These are phyloP conservation scores for Pueraria montana DNA, from an alignment of 306 rosid species.

Conservation along the genomic window DNA sequence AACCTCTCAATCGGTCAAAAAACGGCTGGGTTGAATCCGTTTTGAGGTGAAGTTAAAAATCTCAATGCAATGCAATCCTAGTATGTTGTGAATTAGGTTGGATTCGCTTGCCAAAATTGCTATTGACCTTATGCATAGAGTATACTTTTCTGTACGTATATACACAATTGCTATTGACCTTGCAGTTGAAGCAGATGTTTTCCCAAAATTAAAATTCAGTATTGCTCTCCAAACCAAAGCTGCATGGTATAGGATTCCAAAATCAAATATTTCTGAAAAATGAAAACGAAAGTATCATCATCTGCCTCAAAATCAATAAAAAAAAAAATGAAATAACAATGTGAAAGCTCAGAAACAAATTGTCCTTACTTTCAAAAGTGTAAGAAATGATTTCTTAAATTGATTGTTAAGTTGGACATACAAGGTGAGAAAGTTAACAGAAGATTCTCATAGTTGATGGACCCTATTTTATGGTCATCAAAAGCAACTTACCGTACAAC, in stretches of 20 bases:
- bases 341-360: constrained; percentile 18
- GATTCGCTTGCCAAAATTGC: too few relatives aligned
- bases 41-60: too few relatives aligned
- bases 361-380: neutral
- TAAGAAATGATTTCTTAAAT: constrained; percentile 14
- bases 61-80: too few relatives aligned
- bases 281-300: constrained; percentile 9
- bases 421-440: constrained; percentile 30
- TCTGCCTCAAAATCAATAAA: constrained; percentile 29
- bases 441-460: constrained; percentile 29
- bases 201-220: neutral
- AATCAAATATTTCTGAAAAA: constrained; percentile 35
- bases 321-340: neutral
- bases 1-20: too few relatives aligned
- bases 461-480: constrained; percentile 5
- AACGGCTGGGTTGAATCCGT: too few relatives aligned
- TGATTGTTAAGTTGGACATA: neutral
- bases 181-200: too few relatives aligned
- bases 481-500: constrained; percentile 13
- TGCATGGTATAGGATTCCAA: neutral
- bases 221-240: neutral
- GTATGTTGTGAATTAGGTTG: too few relatives aligned
- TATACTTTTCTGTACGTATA: constrained; percentile 8
- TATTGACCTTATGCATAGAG: neutral
- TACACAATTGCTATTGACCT: neutral